These are phyloP conservation scores for Fraxinus sp. DNA, from an alignment of 305 asterid species.

Conservation along the genomic window DNA sequence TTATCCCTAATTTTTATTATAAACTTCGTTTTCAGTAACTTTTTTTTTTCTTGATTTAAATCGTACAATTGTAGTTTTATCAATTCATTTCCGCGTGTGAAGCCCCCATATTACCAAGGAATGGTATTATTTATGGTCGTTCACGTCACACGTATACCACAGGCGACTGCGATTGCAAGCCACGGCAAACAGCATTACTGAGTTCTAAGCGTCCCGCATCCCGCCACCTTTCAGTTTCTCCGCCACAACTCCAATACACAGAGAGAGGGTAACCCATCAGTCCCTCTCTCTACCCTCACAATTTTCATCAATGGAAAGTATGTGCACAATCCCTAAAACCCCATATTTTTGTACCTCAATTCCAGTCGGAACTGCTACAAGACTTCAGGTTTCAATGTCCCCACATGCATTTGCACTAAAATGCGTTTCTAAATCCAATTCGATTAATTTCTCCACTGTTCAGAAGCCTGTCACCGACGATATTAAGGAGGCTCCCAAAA, in stretches of 20 bases:
- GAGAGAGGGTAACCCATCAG: neutral
- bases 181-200: too few species aligned
- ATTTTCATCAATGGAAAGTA: constrained; percentile 37
- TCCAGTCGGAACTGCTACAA: constrained; percentile 25
- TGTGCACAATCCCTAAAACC: constrained; percentile 21
- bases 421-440: constrained; percentile 34
- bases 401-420: constrained; percentile 28
- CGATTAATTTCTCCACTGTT: constrained; percentile 27
- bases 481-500: constrained; percentile 20
- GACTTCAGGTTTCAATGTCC: constrained; percentile 27
- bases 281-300: neutral
- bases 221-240: constrained; percentile 19
- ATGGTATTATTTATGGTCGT: too few species aligned
- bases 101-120: neutral
- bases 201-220: neutral
- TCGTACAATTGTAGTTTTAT: neutral
- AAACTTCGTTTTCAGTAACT: too few species aligned
- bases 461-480: constrained; percentile 13
- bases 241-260: constrained; percentile 4
- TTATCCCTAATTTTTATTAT: too few species aligned
- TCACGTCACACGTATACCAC: too few species aligned
- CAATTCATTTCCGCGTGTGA: neutral
- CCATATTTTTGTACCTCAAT: constrained; percentile 7
- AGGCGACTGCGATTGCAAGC: too few species aligned
- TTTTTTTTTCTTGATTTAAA: neutral